Evolutionary conservation across 495 filamentous ascomycete genomes (phyloP), one percentile per base, ranked within the genome.

Genomic region (Daldinia bambusicola): DNA sequence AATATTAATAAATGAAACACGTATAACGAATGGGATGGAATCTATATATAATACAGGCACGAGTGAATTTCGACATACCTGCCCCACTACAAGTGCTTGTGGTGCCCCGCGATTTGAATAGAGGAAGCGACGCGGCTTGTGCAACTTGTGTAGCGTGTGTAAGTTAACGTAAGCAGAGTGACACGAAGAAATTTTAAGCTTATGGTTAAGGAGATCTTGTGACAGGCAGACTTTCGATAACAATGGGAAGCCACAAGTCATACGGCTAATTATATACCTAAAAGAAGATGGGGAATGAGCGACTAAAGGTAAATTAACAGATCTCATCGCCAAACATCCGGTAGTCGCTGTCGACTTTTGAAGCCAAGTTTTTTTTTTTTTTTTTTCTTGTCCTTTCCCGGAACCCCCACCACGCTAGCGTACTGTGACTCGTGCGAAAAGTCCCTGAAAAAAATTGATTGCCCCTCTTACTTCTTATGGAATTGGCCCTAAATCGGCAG

Each of bases 391-490:
- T 34, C 34, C 52, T 32, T 52, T 31, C 6, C 0, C 6, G 7
- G 32, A 63, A 67, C 20, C 58, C 57, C 69, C 69, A 67, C 63
- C 37, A 31, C 55, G 31, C 58, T 63, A 67, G 16, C 45, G 20
- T 26, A 12, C 50, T 30, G 43, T 45, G 56, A 70, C 26, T 51
- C 20, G 26, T 55, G 38, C 20, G 18, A 48, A 48, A 55, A 64
- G 58, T 45, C 38, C 67, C 55, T 57, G 31, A 41, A 67, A 66
- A 53, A 53, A 64, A 62, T 61, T 56, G 16, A 61, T 41, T 76
- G 38, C 76, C 76, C 76, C 74, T 78, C 76, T 51, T 76, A 73
- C 74, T 48, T 0, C 32, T 69, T 75, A 43, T 14, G 37, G 60
- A 36, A 55, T 67, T 48, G 55, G 48, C 34, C 37, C 64, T 71